Evolutionary conservation across 176 grass and related monocot genomes (phyloP), one percentile per base, ranked within the genome.

Genomic region (Avena eriantha): DNA sequence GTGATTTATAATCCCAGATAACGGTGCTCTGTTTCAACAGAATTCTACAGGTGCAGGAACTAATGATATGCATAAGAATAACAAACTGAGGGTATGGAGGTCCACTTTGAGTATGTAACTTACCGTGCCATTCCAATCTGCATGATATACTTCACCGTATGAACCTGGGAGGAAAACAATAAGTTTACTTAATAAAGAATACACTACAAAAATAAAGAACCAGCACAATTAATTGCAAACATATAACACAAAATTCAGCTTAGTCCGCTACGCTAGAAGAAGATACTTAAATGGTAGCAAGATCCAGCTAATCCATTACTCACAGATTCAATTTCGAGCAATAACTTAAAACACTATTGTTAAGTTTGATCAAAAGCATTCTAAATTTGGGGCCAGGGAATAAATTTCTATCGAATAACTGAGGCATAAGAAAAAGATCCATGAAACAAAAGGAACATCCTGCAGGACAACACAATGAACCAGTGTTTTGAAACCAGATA

Each of bases 61-160:
- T 53, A 43, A 26, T 33, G 9, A 80, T 79, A 84, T 39, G 10
- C 34, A 61, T 64, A 64, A 29, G 5, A 73, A 87, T 64, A 26
- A 10, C 18, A 73, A 26, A 23, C 73, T 49, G 56, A 60, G 50
- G n/a, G 78, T 5, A 91, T 75, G 14, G 21, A 78, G 56, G 61
- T 76, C n/a, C 35, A 65, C 56, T 83, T 72, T 79, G 80, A 78
- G 80, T 81, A 86, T 65, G 85, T 34, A 34, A 88, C 94, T 96
- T 93, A 99, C 94, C 59, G 97, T 99, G 87, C 92, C 97, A 91
- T 99, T 90, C 97, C 94, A 99, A 84, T 99, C 94, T 83, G 97
- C 97, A 82, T 39, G 94, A 96, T 99, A 99, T 35, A 99, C 97
- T 83, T 99, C 97, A 35, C 97, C 97, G 78, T 93, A 96, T 50